phyloP scores from a whole-genome alignment of 768 basidiomycete genomes.

The Suillus brevipes region DNA sequence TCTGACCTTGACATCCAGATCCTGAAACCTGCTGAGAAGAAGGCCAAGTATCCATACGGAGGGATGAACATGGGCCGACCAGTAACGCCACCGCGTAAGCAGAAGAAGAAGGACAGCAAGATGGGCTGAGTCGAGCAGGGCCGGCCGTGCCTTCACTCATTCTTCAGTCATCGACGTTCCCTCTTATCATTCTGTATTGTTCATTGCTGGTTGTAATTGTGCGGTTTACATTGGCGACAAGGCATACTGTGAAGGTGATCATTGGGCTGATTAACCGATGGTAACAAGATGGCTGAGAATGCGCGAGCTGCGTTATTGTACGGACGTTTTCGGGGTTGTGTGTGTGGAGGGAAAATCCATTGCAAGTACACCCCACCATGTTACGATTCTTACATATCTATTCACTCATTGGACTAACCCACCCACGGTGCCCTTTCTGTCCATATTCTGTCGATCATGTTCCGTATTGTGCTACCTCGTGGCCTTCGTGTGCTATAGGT shows the following conservation, averaged over 20 bases:
- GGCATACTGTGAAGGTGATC: slow-evolving; percentile 3
- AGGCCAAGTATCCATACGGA: slow-evolving; percentile 88
- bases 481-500: slow-evolving; percentile 8
- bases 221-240: slow-evolving; percentile 7
- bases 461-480: slow-evolving; percentile 6
- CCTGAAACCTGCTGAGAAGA: slow-evolving; percentile 98
- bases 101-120: slow-evolving; percentile 92
- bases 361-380: slow-evolving; percentile 11
- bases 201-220: slow-evolving; percentile 13
- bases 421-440: slow-evolving; percentile 20
- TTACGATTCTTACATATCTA: slow-evolving; percentile 34
- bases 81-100: slow-evolving; percentile 94
- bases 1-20: slow-evolving; percentile 54
- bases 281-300: slow-evolving; percentile 14
- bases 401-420: slow-evolving; percentile 30
- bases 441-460: slow-evolving; percentile 11
- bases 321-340: slow-evolving; percentile 24
- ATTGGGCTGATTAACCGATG: background rate
- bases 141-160: slow-evolving; percentile 27
- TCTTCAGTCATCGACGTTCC: slow-evolving; percentile 31
- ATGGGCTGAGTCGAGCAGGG: slow-evolving; percentile 40
- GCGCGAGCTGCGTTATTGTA: slow-evolving; percentile 20
- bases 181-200: slow-evolving; percentile 27
- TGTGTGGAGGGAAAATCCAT: slow-evolving; percentile 23
- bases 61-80: slow-evolving; percentile 85